Percentiles rank a stretch among this genome's conserved stretches.
These are phyloP conservation scores for Trichosporon ovoides DNA, from an alignment of 1,284 basidiomycete species.

Conservation along the genomic window DNA sequence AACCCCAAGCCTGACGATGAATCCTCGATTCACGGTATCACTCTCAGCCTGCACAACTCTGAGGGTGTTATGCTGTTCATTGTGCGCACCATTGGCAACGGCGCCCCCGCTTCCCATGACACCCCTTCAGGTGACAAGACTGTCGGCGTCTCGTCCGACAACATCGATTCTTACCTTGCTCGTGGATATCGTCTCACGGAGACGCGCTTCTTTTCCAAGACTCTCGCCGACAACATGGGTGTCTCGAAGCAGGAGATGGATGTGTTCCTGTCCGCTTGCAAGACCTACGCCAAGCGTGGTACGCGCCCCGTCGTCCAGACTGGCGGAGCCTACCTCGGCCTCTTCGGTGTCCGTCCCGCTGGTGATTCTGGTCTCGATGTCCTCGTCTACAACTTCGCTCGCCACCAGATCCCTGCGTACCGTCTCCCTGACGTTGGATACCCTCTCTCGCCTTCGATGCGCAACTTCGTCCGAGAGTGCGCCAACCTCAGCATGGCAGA, in stretches of 20 bases:
- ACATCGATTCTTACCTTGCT: conserved; percentile 50
- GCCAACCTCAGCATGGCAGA: conserved; percentile 50
- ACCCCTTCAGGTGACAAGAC: conserved; percentile 27
- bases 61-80: conserved; percentile 54
- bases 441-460: conserved; percentile 48
- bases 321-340: conserved; percentile 52
- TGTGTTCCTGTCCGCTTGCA: conserved; percentile 50
- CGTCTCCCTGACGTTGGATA: conserved; percentile 52
- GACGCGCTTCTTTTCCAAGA: conserved; percentile 51
- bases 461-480: conserved; percentile 47
- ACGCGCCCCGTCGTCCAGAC: conserved; percentile 52
- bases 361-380: conserved; percentile 48
- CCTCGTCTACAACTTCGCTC: conserved; percentile 54
- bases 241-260: conserved; percentile 52
- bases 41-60: conserved; percentile 36
- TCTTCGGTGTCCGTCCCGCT: conserved; percentile 52
- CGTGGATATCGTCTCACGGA: conserved; percentile 53
- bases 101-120: conserved; percentile 30
- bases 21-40: conserved; percentile 46
- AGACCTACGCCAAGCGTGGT: conserved; percentile 53
- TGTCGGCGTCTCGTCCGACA: conserved; percentile 32
- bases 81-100: conserved; percentile 49
- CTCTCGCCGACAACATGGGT: conserved; percentile 51
- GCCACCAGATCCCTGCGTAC: conserved; percentile 54
- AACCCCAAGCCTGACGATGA: conserved; percentile 34